Evolutionary conservation across 805 yeast genomes (phyloP).

Genomic region (Candida hungchunana): DNA sequence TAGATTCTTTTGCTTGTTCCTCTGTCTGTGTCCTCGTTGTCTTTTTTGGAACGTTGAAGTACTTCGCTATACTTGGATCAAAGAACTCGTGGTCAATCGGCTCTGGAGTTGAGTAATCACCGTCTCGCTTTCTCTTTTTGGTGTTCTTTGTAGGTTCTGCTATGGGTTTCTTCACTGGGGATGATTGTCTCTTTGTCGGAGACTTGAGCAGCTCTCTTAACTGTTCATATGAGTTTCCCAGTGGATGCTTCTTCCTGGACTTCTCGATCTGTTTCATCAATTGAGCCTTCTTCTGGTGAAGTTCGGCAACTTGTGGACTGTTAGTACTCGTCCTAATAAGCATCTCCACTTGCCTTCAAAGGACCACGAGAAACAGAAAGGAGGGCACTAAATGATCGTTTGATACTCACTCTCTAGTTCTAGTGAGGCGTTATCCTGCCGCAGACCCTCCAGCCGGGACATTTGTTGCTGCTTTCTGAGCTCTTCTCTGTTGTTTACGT

Average conservation of each 20-base stretch:
- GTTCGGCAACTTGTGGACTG: constrained; percentile 17
- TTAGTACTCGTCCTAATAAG: constrained; percentile 1
- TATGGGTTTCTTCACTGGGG: constrained; percentile 2
- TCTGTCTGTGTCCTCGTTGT: background rate
- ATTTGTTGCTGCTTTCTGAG: too few species aligned
- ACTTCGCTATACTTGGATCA: constrained; percentile 23
- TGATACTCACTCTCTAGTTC: constrained; percentile 28
- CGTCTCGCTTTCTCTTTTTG: constrained; percentile 7
- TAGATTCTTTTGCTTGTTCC: background rate
- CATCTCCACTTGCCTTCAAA: background rate
- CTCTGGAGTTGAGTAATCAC: constrained; percentile 19
- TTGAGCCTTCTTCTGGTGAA: constrained; percentile 20
- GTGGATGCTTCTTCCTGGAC: constrained; percentile 17
- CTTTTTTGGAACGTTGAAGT: constrained; percentile 8
- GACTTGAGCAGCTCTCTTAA: constrained; percentile 16
- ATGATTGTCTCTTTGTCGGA: constrained; percentile 1
- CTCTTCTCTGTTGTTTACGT: too few species aligned
- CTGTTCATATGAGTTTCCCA: constrained; percentile 29
- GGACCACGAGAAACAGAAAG: background rate
- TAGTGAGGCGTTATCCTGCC: constrained; percentile 34
- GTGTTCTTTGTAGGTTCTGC: background rate
- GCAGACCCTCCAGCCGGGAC: constrained; percentile 28
- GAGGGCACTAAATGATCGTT: too few species aligned
- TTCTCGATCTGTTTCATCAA: constrained; percentile 26
- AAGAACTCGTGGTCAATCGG: constrained; percentile 26